Conservation (phyloP, 2,329 filamentous ascomycete genomes). For the Neoarthrinium moseri region DNA sequence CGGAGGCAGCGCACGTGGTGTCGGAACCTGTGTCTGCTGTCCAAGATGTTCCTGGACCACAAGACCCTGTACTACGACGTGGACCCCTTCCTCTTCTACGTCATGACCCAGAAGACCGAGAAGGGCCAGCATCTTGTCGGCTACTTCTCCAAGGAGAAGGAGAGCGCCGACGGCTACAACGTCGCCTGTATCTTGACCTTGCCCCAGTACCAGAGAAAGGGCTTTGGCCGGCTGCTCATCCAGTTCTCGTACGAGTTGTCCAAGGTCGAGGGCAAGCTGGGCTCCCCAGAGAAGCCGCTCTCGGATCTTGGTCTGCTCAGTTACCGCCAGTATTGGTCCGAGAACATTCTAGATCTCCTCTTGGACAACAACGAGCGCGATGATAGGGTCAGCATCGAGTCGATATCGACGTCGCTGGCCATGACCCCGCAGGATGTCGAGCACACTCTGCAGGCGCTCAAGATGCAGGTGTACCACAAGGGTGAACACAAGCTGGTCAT, state of each 20-base stretch:
- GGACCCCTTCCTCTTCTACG: slow-evolving; percentile 98
- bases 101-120: slow-evolving; percentile 88
- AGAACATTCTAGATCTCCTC: slow-evolving; percentile 87
- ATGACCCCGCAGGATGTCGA: slow-evolving; percentile 99
- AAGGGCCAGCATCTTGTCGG: slow-evolving; percentile 94
- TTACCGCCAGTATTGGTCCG: slow-evolving; percentile 97
- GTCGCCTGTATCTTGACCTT: slow-evolving; percentile 96
- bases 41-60: slow-evolving; percentile 92
- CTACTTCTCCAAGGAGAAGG: slow-evolving; percentile 99
- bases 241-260: slow-evolving; percentile 97
- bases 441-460: slow-evolving; percentile 88
- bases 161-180: slow-evolving; percentile 95
- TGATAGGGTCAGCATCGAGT: slow-evolving; percentile 79
- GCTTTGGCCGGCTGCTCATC: slow-evolving; percentile 89
- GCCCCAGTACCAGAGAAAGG: slow-evolving; percentile 93
- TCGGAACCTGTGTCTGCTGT: slow-evolving; percentile 89
- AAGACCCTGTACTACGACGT: slow-evolving; percentile 99
- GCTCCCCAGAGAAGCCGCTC: slow-evolving; percentile 93
- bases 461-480: slow-evolving; percentile 95
- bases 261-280: slow-evolving; percentile 91
- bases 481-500: slow-evolving; percentile 96
- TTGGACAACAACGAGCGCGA: slow-evolving; percentile 67
- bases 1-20: slow-evolving; percentile 94
- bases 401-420: slow-evolving; percentile 73
- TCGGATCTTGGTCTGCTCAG: slow-evolving; percentile 90